Evolutionary conservation across 2,329 filamentous ascomycete genomes (phyloP).

Genomic region (Exophiala mesophila): DNA sequence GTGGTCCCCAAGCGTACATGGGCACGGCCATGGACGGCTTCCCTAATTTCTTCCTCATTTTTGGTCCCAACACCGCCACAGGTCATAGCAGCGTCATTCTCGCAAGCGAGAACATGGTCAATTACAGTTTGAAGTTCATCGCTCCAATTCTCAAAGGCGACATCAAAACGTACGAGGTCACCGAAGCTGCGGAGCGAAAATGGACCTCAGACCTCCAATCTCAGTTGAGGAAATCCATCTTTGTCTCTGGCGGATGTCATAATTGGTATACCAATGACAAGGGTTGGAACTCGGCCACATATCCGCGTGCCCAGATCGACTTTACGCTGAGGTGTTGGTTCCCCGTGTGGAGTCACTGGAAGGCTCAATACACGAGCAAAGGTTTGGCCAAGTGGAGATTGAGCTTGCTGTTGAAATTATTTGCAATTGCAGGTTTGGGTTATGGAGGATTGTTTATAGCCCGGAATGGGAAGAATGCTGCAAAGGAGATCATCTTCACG

Average conservation of each 20-base stretch:
- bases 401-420: constrained; percentile 20
- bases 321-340: constrained; percentile 49
- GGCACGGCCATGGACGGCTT: constrained; percentile 55
- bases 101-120: constrained; percentile 57
- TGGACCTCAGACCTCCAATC: constrained; percentile 47
- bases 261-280: constrained; percentile 48
- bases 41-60: constrained; percentile 61
- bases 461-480: constrained; percentile 8
- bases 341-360: constrained; percentile 52
- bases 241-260: constrained; percentile 41
- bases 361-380: constrained; percentile 46
- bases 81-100: constrained; percentile 59
- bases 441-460: constrained; percentile 9
- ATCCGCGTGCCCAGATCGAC: constrained; percentile 49
- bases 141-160: constrained; percentile 48
- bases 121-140: constrained; percentile 55
- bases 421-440: constrained; percentile 11
- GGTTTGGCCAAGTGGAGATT: constrained; percentile 36
- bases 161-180: constrained; percentile 42
- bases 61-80: constrained; percentile 58
- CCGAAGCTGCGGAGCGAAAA: constrained; percentile 42
- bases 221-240: constrained; percentile 44
- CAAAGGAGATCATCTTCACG: constrained; percentile 3
- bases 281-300: constrained; percentile 48
- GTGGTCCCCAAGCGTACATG: constrained; percentile 60